Base-by-base conservation (phyloP, 495 filamentous ascomycete species). In the Apodospora peruviana region DNA sequence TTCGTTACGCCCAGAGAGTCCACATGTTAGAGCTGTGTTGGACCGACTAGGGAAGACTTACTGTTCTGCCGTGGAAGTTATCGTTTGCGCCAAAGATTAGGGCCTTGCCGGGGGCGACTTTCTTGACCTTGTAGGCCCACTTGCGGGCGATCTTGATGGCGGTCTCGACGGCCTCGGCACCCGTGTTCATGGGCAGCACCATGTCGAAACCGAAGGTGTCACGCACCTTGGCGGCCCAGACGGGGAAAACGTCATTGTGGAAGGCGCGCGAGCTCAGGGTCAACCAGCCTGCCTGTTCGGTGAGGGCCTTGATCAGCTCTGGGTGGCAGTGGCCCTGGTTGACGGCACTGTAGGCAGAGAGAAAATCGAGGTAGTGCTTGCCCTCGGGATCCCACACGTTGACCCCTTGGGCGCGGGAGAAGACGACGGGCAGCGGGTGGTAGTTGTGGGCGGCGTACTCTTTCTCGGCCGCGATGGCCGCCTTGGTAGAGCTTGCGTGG, bases 261-360 rank as follows among this genome's bases (percentile, higher is more conserved):
- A 99, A 99, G 23, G 93, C 93, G 44, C 93, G 83, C 42, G 90
- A 95, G 67, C 90, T 96, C 51, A 99, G 78, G 2, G 93, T 96
- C 66, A 99, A 70, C 16, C 90, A 83, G 50, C 83, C 82, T 37
- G 93, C 94, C 69, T 99, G 93, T 50, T 95, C 87, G 35, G 84
- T 84, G 43, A 99, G 74, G 21, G 90, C 91, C 51, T 87, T 86
- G 51, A 99, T 79, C 42, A 99, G 80, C 70, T 93, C 91, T 8
- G 91, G 94, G 72, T 99, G 94, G 64, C 91, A 99, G 71, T 99
- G 93, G 50, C 93, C 93, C 67, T 99, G 93, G 72, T 99, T 99
- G 62, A 99, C 89, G 42, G 93, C 93, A 43, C 86, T 91, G 78
- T 99, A 99, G 47, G 93, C 94, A 40, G 90, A 95, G 42, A 99